These are phyloP conservation scores for Cutaneotrichosporon sp. DNA, from an alignment of 1,284 basidiomycete genomes.

Conservation along the genomic window DNA sequence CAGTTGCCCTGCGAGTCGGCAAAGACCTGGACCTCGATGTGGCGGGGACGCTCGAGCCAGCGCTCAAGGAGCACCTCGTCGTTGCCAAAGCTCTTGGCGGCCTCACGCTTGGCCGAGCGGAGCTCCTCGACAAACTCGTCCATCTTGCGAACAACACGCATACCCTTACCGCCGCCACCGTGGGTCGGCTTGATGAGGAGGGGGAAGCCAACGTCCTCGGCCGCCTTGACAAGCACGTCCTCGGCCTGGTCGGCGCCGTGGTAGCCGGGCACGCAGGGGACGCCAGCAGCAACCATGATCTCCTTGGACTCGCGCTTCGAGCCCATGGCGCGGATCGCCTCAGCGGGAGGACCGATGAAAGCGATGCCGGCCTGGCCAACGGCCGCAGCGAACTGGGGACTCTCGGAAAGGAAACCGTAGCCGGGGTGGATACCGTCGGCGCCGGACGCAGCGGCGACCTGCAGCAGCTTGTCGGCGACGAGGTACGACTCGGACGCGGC, in stretches of 20 bases:
- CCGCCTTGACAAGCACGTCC: slow-evolving; percentile 50
- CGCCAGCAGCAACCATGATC: slow-evolving; percentile 84
- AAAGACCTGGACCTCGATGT: slow-evolving; percentile 87
- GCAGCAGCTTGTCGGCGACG: slow-evolving; percentile 80
- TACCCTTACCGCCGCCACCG: slow-evolving; percentile 69
- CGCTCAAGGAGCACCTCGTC: slow-evolving; percentile 79
- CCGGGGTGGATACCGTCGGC: slow-evolving; percentile 72
- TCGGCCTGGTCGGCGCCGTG: slow-evolving; percentile 56
- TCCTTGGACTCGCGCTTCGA: slow-evolving; percentile 64
- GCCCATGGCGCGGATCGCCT: slow-evolving; percentile 60
- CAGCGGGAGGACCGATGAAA: slow-evolving; percentile 60
- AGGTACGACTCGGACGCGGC: slow-evolving; percentile 83
- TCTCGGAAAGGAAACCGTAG: slow-evolving; percentile 86
- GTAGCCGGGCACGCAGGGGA: slow-evolving; percentile 79
- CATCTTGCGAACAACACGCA: slow-evolving; percentile 57
- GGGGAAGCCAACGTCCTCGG: slow-evolving; percentile 55
- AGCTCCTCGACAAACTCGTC: slow-evolving; percentile 61
- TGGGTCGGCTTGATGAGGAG: slow-evolving; percentile 64
- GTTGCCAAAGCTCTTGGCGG: slow-evolving; percentile 78
- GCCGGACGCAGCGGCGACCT: slow-evolving; percentile 69
- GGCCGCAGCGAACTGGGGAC: slow-evolving; percentile 53
- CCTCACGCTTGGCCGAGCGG: slow-evolving; percentile 78
- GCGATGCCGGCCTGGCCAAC: slow-evolving; percentile 55
- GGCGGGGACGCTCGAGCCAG: slow-evolving; percentile 74
- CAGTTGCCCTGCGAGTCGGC: slow-evolving; percentile 69